These are phyloP conservation scores for Prunella vulgaris DNA, from an alignment of 257 asterid genomes.

Conservation along the genomic window DNA sequence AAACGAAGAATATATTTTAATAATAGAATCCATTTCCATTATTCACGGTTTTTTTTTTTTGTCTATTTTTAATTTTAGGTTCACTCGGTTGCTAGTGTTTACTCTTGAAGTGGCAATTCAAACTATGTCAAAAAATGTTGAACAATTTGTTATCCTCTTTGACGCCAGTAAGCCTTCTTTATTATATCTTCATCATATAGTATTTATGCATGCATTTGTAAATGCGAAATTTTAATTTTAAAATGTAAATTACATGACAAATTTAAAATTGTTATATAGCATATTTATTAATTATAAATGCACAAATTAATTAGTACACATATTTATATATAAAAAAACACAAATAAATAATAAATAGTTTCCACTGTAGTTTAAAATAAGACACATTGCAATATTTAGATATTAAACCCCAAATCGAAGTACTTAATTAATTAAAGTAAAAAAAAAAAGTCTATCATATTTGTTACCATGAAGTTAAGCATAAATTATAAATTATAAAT, in stretches of 20 bases:
- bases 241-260: neutral
- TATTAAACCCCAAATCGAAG: neutral
- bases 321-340: too few species aligned
- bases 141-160: slow-evolving; percentile 70
- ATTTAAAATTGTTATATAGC: too few species aligned
- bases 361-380: too few species aligned
- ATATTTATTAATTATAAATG: too few species aligned
- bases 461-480: neutral
- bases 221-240: neutral
- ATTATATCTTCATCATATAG: neutral
- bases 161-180: slow-evolving; percentile 72
- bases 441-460: too few species aligned
- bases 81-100: slow-evolving; percentile 68
- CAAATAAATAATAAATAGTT: too few species aligned
- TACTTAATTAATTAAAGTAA: neutral
- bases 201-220: neutral
- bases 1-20: too few species aligned
- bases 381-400: neutral
- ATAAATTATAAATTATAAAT: neutral
- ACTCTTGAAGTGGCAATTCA: slow-evolving; percentile 88
- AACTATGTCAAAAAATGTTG: slow-evolving; percentile 68
- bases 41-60: neutral
- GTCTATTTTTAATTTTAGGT: slow-evolving; percentile 34
- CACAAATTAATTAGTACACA: neutral
- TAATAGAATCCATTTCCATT: too few species aligned